A percentile compares a stretch with the other conserved stretches of the same genome.
Conservation (phyloP, 2,329 filamentous ascomycete genomes). For the Paraphoma sp. region DNA sequence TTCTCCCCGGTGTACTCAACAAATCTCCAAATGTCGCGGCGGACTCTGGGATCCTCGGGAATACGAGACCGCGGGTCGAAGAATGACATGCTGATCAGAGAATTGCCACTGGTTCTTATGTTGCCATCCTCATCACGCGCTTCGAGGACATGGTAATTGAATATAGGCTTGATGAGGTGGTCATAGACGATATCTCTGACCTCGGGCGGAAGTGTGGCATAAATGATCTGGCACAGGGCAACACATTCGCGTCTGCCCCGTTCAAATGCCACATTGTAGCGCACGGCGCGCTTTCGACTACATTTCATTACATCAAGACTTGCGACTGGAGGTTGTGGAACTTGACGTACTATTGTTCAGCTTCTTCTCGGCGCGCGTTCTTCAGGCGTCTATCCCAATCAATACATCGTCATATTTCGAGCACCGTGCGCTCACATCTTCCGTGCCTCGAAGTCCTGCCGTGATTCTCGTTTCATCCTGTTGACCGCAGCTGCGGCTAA, state of each 20-base stretch:
- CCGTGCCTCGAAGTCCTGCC: too few relatives aligned
- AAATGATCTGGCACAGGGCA: background rate
- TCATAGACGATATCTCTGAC: slow-evolving; percentile 2
- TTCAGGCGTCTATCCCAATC: background rate
- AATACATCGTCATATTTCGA: background rate
- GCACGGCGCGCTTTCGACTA: background rate
- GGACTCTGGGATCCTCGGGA: background rate
- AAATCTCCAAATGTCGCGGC: slow-evolving; percentile 1
- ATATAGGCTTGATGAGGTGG: background rate
- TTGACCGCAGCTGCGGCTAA: too few relatives aligned
- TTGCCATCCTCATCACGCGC: background rate
- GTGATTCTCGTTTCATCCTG: too few relatives aligned
- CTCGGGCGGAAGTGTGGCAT: slow-evolving; percentile 1
- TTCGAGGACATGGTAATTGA: background rate
- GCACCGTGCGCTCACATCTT: too few relatives aligned
- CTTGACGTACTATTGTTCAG: background rate
- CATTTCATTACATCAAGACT: background rate
- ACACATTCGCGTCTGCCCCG: background rate
- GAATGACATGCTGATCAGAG: background rate
- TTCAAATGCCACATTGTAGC: background rate
- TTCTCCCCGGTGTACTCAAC: background rate
- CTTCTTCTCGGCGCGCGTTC: background rate
- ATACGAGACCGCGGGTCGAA: slow-evolving; percentile 2
- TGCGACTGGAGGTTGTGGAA: background rate
- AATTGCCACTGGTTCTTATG: background rate